Evolutionary conservation across 768 basidiomycete genomes (phyloP), one percentile per base, ranked within the genome.

Genomic region (Vararia minispora): DNA sequence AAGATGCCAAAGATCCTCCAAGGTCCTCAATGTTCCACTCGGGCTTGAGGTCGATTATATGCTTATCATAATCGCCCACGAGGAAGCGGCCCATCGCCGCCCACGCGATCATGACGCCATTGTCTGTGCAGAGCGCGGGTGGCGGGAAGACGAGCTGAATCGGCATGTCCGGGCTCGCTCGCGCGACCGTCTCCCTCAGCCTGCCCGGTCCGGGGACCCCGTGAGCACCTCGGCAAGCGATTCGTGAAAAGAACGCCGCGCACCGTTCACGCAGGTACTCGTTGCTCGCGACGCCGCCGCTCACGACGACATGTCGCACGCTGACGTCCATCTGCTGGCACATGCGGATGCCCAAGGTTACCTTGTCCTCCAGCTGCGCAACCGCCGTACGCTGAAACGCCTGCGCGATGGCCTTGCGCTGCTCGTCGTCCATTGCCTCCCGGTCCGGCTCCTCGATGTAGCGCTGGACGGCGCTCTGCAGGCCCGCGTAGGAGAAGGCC

Each of bases 41-140:
- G 12, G 84, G 61, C 23, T 68, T 62, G 6, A 80, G 59, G 16
- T 69, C 69, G 11, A 83, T 64, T 17, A 67, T 62, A 45, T 79
- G 87, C 6, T 69, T 62, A 49, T 81, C 81, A 30, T 68, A 59
- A 41, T 80, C 76, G 3, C 62, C 63, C 1, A 61, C 62, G 18
- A 81, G 64, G 44, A 95, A 84, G 10, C 90, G 74, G 49, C 79
- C 62, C 71, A 92, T 81, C 0, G 86, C 79, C 3, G 91, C 84
- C 85, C 83, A 94, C 2, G 74, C 94, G 47, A 97, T 86, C 94
- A 98, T 98, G 7, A 75, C 92, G 1, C 94, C 94, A 56, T 97
- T 98, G 51, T 97, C 94, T 92, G 46, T 0, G 4, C 16, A 20
- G 2, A 92, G 62, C 9, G 65, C 56, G 0, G 72, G 64, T 0